Evolutionary conservation across 371 early-diverging fungal genomes (phyloP).

Genomic region (Thermomucor indicae-seudaticae): DNA sequence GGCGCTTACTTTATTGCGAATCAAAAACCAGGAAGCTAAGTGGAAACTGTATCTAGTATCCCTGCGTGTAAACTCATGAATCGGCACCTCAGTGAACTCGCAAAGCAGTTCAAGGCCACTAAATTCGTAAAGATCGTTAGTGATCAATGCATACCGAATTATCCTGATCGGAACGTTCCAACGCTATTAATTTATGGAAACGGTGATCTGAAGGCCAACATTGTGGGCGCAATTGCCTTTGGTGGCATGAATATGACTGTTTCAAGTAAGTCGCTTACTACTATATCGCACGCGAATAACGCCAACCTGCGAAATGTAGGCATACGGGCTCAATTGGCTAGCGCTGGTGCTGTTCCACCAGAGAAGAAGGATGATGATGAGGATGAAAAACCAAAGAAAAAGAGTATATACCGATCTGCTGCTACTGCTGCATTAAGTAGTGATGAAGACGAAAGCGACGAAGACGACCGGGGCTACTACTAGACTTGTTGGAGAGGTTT

Average conservation of each 20-base stretch:
- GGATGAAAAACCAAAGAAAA: constrained; percentile 14
- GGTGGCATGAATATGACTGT: constrained; percentile 80
- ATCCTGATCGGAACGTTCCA: constrained; percentile 90
- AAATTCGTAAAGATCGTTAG: constrained; percentile 92
- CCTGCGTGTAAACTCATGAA: constrained; percentile 82
- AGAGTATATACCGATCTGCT: constrained; percentile 38
- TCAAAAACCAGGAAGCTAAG: constrained; percentile 10
- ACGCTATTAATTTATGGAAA: constrained; percentile 86
- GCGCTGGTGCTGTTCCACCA: constrained; percentile 39
- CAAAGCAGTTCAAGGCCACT: constrained; percentile 75
- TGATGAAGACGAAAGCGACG: constrained; percentile 52
- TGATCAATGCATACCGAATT: constrained; percentile 91
- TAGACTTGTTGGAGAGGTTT: constrained; percentile 3
- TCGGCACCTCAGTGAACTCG: constrained; percentile 71
- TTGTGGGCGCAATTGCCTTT: constrained; percentile 76
- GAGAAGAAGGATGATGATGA: constrained; percentile 26
- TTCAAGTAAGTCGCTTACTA: constrained; percentile 48
- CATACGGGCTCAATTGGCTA: constrained; percentile 32
- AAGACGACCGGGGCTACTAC: constrained; percentile 47
- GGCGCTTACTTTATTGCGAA: constrained; percentile 8
- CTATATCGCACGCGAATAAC: too few relatives aligned
- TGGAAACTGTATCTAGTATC: constrained; percentile 33
- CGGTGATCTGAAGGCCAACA: constrained; percentile 80
- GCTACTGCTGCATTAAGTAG: constrained; percentile 57
- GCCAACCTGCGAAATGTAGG: too few relatives aligned